Evolutionary conservation across 2,329 filamentous ascomycete species (phyloP).

Genomic region (Aspergillus sp.): DNA sequence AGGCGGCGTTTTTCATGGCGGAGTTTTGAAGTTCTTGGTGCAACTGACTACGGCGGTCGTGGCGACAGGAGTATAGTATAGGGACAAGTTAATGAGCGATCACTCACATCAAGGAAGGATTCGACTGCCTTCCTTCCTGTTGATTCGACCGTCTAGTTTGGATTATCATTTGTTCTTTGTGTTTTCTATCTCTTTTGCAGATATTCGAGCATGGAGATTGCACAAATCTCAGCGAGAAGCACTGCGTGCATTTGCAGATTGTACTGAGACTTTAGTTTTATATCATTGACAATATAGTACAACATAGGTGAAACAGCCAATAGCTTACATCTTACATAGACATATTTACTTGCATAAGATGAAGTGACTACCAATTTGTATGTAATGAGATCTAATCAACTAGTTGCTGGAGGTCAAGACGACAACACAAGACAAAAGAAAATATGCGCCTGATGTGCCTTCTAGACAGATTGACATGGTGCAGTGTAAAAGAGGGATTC

Average conservation of each 20-base stretch:
- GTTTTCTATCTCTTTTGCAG: neutral
- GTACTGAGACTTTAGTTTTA: no score
- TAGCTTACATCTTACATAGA: no score
- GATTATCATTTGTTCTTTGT: neutral
- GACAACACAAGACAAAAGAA: neutral
- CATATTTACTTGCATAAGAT: no score
- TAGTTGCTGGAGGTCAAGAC: no score
- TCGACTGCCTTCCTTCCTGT: neutral
- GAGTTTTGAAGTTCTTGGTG: slow-evolving; percentile 16
- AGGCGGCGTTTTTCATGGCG: slow-evolving; percentile 27
- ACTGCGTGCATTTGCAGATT: neutral
- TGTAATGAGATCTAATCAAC: no score
- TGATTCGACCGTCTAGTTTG: neutral
- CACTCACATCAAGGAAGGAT: slow-evolving; percentile 4
- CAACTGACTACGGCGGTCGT: slow-evolving; percentile 9
- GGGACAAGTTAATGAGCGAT: slow-evolving; percentile 3
- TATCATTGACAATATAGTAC: no score
- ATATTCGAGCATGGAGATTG: slow-evolving; percentile 1
- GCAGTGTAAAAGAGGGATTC: no score
- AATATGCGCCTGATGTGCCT: neutral
- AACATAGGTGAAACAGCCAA: no score
- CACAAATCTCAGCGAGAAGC: neutral
- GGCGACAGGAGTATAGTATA: slow-evolving; percentile 12
- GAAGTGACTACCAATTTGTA: no score
- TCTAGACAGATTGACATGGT: no score